Percentiles rank a stretch among this genome's conserved stretches.
Conservation (phyloP, 2,329 filamentous ascomycete species). For the Paraphoma sp. region DNA sequence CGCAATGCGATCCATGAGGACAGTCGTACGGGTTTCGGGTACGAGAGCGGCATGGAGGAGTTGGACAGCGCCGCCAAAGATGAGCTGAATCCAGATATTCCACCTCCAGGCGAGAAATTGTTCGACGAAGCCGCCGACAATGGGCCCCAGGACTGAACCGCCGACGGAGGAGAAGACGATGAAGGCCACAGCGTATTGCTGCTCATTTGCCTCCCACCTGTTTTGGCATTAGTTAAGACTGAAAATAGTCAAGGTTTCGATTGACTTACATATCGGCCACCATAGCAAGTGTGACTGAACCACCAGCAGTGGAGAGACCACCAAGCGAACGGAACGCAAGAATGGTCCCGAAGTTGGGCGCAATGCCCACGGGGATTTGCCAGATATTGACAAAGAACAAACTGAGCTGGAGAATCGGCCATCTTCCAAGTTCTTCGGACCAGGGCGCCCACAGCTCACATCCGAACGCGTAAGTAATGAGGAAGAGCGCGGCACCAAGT, state of each 20-base stretch:
- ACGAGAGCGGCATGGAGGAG: conserved; percentile 71
- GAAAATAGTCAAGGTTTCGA: neutral
- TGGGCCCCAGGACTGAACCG: conserved; percentile 77
- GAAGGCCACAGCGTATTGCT: conserved; percentile 71
- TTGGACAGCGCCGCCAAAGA: conserved; percentile 76
- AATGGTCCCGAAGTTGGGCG: conserved; percentile 74
- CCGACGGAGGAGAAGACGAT: conserved; percentile 81
- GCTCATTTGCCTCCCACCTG: conserved; percentile 55
- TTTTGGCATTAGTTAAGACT: neutral
- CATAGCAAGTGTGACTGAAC: conserved; percentile 69
- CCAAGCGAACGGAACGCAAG: conserved; percentile 64
- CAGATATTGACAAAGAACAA: conserved; percentile 80
- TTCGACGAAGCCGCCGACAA: conserved; percentile 79
- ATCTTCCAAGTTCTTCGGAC: conserved; percentile 82
- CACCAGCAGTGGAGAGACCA: conserved; percentile 63
- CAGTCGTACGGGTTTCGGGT: conserved; percentile 77
- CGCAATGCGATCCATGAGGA: conserved; percentile 80
- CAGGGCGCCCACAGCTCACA: conserved; percentile 90
- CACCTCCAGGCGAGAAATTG: conserved; percentile 74
- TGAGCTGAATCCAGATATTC: conserved; percentile 86
- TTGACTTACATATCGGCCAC: conserved; percentile 65
- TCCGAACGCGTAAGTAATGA: conserved; percentile 82
- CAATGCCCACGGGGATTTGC: conserved; percentile 69
- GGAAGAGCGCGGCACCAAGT: conserved; percentile 77
- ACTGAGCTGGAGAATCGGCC: conserved; percentile 75